phyloP scores from a whole-genome alignment of 2,329 filamentous ascomycete species.

The Cyclaneusma minus region DNA sequence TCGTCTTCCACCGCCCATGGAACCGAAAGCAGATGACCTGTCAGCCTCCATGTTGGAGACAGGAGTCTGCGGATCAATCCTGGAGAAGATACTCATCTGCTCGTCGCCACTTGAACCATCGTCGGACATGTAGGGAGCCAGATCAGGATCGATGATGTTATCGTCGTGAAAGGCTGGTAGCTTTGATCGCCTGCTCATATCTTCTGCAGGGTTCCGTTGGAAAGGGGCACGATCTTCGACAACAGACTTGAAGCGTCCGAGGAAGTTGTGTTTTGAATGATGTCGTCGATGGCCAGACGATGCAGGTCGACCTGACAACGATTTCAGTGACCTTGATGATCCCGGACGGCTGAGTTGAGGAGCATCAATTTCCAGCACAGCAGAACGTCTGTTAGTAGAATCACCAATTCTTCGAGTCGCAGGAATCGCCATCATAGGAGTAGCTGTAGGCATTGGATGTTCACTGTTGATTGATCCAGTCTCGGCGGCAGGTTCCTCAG shows the following conservation, averaged over 20 bases:
- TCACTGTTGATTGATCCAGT: constrained; percentile 16
- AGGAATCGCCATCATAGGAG: constrained; percentile 57
- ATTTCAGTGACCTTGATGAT: constrained; percentile 79
- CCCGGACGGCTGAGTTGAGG: constrained; percentile 79
- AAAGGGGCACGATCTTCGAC: constrained; percentile 80
- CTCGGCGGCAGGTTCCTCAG: constrained; percentile 16
- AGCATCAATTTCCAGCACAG: constrained; percentile 77
- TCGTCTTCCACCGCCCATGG: constrained; percentile 59
- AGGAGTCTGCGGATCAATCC: no score
- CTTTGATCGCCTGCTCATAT: constrained; percentile 46
- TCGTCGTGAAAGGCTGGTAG: constrained; percentile 94
- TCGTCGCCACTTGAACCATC: constrained; percentile 86
- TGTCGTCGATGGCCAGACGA: constrained; percentile 72
- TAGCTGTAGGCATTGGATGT: constrained; percentile 36
- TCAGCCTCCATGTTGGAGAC: constrained; percentile 67
- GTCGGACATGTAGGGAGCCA: constrained; percentile 92
- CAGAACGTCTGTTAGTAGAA: constrained; percentile 69
- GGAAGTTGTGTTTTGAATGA: constrained; percentile 73
- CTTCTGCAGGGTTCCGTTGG: constrained; percentile 51
- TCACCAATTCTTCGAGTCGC: constrained; percentile 52
- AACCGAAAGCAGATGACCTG: constrained; percentile 49
- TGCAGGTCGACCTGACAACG: constrained; percentile 52
- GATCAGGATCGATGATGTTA: constrained; percentile 93
- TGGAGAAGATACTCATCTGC: constrained; percentile 68
- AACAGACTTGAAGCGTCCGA: constrained; percentile 56